Base-by-base conservation (phyloP, 1,284 basidiomycete species). In the Singerocomus inundabilis region DNA sequence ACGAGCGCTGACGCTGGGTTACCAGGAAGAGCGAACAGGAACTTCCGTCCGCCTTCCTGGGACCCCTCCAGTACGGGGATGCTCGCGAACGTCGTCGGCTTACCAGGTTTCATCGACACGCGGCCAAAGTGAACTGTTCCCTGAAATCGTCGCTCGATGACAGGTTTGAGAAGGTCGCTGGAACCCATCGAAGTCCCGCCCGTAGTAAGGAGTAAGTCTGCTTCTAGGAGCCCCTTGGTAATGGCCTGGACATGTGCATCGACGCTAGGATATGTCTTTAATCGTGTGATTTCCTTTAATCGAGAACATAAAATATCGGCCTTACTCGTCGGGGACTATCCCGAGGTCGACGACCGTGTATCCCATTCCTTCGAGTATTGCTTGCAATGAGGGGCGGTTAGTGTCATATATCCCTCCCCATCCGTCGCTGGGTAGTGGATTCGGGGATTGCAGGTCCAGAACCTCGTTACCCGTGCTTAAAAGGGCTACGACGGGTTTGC, bases 171-270 rank as follows among this genome's bases (percentile, higher is more conserved):
- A 26, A 94, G 74, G 65, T 95, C 92, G 1, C 82, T 82, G 10
- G 92, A 81, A 3, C 92, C 92, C 92, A 95, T 95, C 6, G 88
- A 91, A 2, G 92, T 93, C 3, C 92, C 92, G 11, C 93, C 92
- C 0, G 92, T 95, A 0, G 89, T 89, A 10, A 95, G 69, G 9
- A 94, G 66, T 3, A 95, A 68, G 61, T 94, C 92, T 0, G 90
- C 85, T 18, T 70, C 62, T 26, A 74, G 68, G 5, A 91, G 70
- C 0, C 85, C 91, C 24, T 67, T 68, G 43, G 68, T 62, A 37
- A 94, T 73, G 2, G 79, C 79, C 7, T 69, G 61, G 12, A 84
- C 73, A 53, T 92, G 91, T 3, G 79, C 73, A 1, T 76, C 69
- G 51, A 89, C 70, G 41, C 87, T 90, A 24, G 4, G 16, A 46